Evolutionary conservation across 2,329 filamentous ascomycete genomes (phyloP).

Genomic region (Colletotrichum plurivorum): DNA sequence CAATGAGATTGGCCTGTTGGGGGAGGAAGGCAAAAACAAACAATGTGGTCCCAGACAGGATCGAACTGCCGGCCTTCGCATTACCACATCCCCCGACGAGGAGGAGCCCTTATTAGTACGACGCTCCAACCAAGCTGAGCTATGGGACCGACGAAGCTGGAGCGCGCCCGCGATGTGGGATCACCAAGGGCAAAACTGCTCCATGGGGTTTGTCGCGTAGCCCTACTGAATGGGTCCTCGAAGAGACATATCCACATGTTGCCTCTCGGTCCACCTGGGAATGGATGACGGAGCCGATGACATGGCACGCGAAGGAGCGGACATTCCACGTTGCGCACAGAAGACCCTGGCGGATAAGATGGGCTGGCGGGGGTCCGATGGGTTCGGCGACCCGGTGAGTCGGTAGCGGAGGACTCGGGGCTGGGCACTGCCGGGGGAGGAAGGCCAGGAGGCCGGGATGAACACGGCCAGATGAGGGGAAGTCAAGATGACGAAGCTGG

Average conservation of each 20-base stretch:
- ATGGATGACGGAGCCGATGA: not conserved
- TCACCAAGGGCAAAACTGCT: not conserved
- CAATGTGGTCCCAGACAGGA: conserved; percentile 6
- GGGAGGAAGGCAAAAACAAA: not conserved
- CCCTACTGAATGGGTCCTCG: conserved; percentile 5
- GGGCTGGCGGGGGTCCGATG: too few relatives aligned
- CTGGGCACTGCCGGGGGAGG: too few relatives aligned
- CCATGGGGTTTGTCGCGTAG: conserved; percentile 9
- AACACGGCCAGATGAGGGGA: not conserved
- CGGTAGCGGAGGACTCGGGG: not conserved
- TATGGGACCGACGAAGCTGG: not conserved
- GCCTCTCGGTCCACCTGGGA: conserved; percentile 3
- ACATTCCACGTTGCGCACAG: too few relatives aligned
- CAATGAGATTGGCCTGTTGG: too few relatives aligned
- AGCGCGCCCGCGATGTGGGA: not conserved
- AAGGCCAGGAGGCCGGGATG: too few relatives aligned
- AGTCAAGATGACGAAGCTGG: not conserved
- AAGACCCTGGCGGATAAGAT: too few relatives aligned
- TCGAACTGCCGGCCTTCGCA: conserved; percentile 13
- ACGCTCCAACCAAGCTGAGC: conserved; percentile 6
- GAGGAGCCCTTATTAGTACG: not conserved
- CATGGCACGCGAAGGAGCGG: too few relatives aligned
- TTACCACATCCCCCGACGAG: not conserved
- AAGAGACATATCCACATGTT: not conserved
- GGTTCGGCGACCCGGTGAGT: not conserved